Percentiles rank a stretch among this genome's conserved stretches.
phyloP scores from a whole-genome alignment of 2,329 filamentous ascomycete genomes.

The Penicillium sp. region DNA sequence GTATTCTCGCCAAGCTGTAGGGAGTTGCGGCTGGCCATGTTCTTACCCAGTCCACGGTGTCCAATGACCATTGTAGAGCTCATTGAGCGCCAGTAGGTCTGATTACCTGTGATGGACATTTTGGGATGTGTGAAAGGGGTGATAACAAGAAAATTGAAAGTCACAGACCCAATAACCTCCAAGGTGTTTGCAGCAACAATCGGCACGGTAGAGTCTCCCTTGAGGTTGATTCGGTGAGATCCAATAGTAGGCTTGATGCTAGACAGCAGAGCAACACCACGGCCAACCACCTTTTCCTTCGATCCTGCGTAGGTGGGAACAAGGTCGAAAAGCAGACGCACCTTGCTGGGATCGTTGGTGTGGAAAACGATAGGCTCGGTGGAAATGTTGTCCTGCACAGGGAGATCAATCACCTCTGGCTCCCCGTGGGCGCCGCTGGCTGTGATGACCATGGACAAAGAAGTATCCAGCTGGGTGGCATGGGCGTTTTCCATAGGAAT shows the following conservation, averaged over 20 bases:
- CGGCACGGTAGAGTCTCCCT: slow-evolving; percentile 89
- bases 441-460: slow-evolving; percentile 85
- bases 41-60: slow-evolving; percentile 82
- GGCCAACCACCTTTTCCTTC: slow-evolving; percentile 79
- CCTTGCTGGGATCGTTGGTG: slow-evolving; percentile 72
- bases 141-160: slow-evolving; percentile 95
- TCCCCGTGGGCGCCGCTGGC: slow-evolving; percentile 84
- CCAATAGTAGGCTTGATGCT: slow-evolving; percentile 82
- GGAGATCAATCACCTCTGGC: slow-evolving; percentile 84
- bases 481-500: slow-evolving; percentile 88
- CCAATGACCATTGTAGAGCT: slow-evolving; percentile 81
- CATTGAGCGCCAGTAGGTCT: slow-evolving; percentile 96
- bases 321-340: slow-evolving; percentile 91
- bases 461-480: slow-evolving; percentile 89
- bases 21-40: slow-evolving; percentile 77
- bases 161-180: slow-evolving; percentile 90
- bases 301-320: slow-evolving; percentile 89
- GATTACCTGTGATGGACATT: slow-evolving; percentile 84
- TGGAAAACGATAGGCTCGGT: slow-evolving; percentile 93
- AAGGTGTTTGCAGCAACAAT: slow-evolving; percentile 79
- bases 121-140: slow-evolving; percentile 93
- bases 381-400: slow-evolving; percentile 88
- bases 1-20: slow-evolving; percentile 97
- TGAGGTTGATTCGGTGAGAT: slow-evolving; percentile 82
- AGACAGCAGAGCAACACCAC: slow-evolving; percentile 84